Evolutionary conservation across 805 yeast genomes (phyloP), one percentile per base, ranked within the genome.

Genomic region (Pichia manshurica): DNA sequence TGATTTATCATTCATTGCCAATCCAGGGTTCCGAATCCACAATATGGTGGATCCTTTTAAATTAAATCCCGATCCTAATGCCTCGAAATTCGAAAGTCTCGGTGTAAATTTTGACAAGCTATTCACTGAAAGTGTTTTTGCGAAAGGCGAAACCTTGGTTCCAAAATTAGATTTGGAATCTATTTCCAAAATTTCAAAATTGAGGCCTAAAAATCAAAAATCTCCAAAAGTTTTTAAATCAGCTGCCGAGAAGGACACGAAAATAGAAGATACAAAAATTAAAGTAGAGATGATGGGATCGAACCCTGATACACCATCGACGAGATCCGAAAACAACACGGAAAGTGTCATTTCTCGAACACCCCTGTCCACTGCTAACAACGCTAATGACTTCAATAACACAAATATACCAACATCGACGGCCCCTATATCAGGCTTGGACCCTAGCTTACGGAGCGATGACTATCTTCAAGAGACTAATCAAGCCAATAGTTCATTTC

Each of bases 71-170:
- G 44, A 43, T 32, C 23, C 35, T 13, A 37, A 29, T 16, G 31
- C 9, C 37, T 45, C 20, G 15, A 42, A 45, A 22, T 29, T 45
- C 13, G 51, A 46, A n/a, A 33, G 54, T 10, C 41, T 52, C 9
- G 57, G 52, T 39, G 48, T 59, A 12, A 48, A 56, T 39, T 46
- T 60, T 43, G 59, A 56, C 31, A 51, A 50, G 40, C 43, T 59
- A n/a, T 60, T 59, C 42, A 50, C 60, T 4, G 59, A 58, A 42
- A 56, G 56, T 31, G 64, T 59, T 17, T 59, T 60, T 39, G 48
- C 59, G 1, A 54, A 58, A 34, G 50, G 55, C 4, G 50, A 48
- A 25, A 48, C 48, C 4, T 49, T 50, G 34, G 37, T 56, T 16
- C 59, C 56, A 17, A 56, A 53, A 40, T 28, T 56, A 29, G 50